phyloP scores from a whole-genome alignment of 1,284 basidiomycete genomes.

The Erythrobasidium hasegawianum region DNA sequence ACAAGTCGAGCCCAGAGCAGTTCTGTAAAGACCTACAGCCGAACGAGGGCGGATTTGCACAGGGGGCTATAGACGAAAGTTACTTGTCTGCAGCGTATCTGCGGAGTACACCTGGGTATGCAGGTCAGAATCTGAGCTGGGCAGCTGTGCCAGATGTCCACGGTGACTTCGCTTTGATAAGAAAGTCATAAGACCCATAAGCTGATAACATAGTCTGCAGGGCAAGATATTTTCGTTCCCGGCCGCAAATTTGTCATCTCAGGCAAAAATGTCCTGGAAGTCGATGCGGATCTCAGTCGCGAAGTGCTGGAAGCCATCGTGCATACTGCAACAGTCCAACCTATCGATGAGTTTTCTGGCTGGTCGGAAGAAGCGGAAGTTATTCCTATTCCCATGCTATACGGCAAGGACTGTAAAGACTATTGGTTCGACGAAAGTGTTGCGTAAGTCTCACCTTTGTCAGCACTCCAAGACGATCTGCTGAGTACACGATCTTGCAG shows the following conservation, averaged over 20 bases:
- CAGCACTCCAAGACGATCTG: not conserved
- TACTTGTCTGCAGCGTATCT: slow-evolving; percentile 24
- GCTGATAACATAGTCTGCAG: not conserved
- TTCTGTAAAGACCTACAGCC: slow-evolving; percentile 12
- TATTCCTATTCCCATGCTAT: slow-evolving; percentile 9
- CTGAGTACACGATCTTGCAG: slow-evolving; percentile 2
- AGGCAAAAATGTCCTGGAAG: slow-evolving; percentile 30
- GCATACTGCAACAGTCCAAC: slow-evolving; percentile 7
- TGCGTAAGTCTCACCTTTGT: slow-evolving; percentile 3
- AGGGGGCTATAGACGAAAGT: slow-evolving; percentile 26
- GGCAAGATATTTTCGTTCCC: slow-evolving; percentile 31
- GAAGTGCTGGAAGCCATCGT: slow-evolving; percentile 27
- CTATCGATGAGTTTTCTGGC: slow-evolving; percentile 21
- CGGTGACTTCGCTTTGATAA: slow-evolving; percentile 12
- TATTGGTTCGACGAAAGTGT: slow-evolving; percentile 29
- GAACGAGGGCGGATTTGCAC: slow-evolving; percentile 16
- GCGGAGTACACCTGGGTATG: slow-evolving; percentile 16
- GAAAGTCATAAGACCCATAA: not conserved
- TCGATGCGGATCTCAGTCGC: slow-evolving; percentile 11
- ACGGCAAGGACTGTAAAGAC: slow-evolving; percentile 21
- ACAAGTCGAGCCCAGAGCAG: not conserved
- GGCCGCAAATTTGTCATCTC: slow-evolving; percentile 31
- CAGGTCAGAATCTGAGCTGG: slow-evolving; percentile 25
- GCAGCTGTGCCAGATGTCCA: slow-evolving; percentile 27
- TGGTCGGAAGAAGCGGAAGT: slow-evolving; percentile 25